Percentiles rank a stretch among this genome's conserved stretches.
Evolutionary conservation across 306 rosid genomes (phyloP).

Genomic region (Gastrolobium villosum): DNA sequence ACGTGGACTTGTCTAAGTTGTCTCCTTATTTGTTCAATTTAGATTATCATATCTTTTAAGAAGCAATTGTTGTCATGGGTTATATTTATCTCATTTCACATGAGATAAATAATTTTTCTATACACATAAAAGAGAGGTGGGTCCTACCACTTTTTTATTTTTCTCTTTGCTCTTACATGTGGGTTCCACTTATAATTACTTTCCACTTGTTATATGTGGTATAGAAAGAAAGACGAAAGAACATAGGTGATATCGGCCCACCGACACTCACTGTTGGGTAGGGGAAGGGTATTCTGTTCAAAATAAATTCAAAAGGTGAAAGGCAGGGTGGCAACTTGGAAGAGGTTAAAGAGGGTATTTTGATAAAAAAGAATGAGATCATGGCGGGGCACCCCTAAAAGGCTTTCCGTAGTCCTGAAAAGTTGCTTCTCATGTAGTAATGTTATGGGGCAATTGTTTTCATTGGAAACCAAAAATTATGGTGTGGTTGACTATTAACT

Average conservation of each 20-base stretch:
- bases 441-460: slow-evolving; percentile 29
- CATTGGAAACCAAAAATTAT: neutral
- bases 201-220: slow-evolving; percentile 30
- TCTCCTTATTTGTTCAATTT: slow-evolving; percentile 52
- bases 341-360: slow-evolving; percentile 44
- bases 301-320: slow-evolving; percentile 24
- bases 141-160: too few species aligned
- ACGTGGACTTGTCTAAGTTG: slow-evolving; percentile 43
- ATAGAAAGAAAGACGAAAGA: slow-evolving; percentile 33
- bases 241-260: slow-evolving; percentile 61
- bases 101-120: too few species aligned
- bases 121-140: too few species aligned
- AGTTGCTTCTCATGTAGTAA: slow-evolving; percentile 52
- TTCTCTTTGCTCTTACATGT: too few species aligned
- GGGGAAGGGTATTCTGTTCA: slow-evolving; percentile 56
- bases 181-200: too few species aligned
- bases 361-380: slow-evolving; percentile 50
- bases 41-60: slow-evolving; percentile 48
- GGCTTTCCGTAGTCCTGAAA: slow-evolving; percentile 67
- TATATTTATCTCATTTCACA: too few species aligned
- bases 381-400: slow-evolving; percentile 57
- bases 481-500: slow-evolving; percentile 53
- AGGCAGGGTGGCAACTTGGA: slow-evolving; percentile 27
- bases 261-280: slow-evolving; percentile 72
- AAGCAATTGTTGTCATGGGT: slow-evolving; percentile 45